Base-by-base conservation (phyloP, 768 basidiomycete species). In the Phylloporus sp. region DNA sequence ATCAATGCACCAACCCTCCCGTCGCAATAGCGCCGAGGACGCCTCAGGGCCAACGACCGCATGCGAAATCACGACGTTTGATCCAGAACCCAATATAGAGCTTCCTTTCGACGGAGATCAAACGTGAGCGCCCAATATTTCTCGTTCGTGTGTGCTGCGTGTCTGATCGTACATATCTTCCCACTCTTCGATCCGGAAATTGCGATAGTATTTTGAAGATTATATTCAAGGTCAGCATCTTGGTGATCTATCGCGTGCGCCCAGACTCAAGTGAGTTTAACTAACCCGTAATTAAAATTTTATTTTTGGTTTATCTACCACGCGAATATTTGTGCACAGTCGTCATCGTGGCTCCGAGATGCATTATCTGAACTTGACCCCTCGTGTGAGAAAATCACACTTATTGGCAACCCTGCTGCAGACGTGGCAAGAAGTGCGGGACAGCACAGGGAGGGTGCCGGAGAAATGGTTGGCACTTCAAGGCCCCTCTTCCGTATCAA, bases 271-370 rank as follows among this genome's bases (percentile, higher is more conserved):
- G 24, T 38, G 29, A 40, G 20, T 42, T 44, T 9, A 41, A 50
- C 38, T 50, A n/a, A 49, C 32, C 26, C 36, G 3, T 26, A 11
- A 42, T 34, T 27, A 4, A 32, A 16, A 8, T 45, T 27, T 9
- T 31, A 31, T 18, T 36, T 36, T 36, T 20, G 18, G 4, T 20
- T 18, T 31, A 10, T 55, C 31, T 31, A 38, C 45, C 32, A 34
- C 22, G 42, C n/a, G 23, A n/a, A n/a, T 20, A 50, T 76, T n/a
- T n/a, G 23, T 24, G n/a, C 15, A 16, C 49, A 69, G 68, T 69
- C 67, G 81, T 95, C 95, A 3, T 94, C 88, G 6, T 95, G 93
- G 91, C 85, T 98, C 29, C 84, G 90, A 38, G 93, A 97, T 53
- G 93, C 95, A 0, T 79, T 97, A 13, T 84, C 86, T 11, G 95